Evolutionary conservation across 2,329 filamentous ascomycete species (phyloP).

Genomic region (Botrytis cinerea): DNA sequence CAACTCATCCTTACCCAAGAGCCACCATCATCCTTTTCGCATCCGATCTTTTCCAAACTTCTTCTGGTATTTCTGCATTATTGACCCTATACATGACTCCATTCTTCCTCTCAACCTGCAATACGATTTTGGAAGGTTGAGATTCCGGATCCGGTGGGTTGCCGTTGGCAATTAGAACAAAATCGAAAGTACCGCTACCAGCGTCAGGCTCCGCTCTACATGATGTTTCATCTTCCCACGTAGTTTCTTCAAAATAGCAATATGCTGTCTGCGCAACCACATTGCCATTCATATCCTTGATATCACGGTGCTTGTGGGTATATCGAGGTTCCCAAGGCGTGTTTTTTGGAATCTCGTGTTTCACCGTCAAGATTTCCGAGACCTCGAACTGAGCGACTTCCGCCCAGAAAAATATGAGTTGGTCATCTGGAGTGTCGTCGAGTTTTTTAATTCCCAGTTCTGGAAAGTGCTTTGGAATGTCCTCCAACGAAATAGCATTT

Average conservation of each 20-base stretch:
- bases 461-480: background rate
- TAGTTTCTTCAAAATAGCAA: background rate
- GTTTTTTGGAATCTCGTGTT: background rate
- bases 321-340: conserved; percentile 4
- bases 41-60: background rate
- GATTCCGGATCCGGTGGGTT: background rate
- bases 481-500: background rate
- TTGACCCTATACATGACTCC: conserved; percentile 3
- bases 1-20: background rate
- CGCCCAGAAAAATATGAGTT: conserved; percentile 1
- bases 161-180: conserved; percentile 3
- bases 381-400: background rate
- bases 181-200: background rate
- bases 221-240: background rate
- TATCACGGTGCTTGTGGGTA: background rate
- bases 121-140: background rate
- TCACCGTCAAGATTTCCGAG: background rate
- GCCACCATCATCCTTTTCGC: background rate
- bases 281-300: background rate
- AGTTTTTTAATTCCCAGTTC: background rate
- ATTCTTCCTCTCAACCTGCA: conserved; percentile 5
- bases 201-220: background rate
- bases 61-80: background rate
- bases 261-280: background rate
- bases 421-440: background rate